Conservation (phyloP, 148 eudicot genomes). For the Vaccinium corymbosum region DNA sequence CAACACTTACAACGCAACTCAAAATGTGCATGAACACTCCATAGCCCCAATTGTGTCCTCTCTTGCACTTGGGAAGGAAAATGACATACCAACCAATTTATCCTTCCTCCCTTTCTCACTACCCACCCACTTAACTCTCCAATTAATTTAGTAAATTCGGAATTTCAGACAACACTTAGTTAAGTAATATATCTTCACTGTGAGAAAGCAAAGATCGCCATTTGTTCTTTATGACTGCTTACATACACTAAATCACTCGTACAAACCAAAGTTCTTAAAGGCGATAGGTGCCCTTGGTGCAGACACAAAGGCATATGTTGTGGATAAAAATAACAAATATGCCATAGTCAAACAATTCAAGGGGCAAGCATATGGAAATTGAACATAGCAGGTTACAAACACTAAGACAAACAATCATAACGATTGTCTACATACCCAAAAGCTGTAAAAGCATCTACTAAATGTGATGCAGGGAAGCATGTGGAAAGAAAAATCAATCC, state of each 20-base stretch:
- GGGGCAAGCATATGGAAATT: background rate
- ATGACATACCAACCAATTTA: background rate
- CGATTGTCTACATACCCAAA: background rate
- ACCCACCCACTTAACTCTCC: background rate
- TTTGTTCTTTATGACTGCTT: background rate
- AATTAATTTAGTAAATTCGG: background rate
- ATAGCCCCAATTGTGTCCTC: background rate
- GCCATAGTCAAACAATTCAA: background rate
- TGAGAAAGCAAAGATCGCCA: background rate
- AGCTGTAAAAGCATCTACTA: background rate
- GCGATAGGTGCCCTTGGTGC: background rate
- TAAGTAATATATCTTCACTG: background rate
- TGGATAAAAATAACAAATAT: background rate
- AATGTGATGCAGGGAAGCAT: background rate
- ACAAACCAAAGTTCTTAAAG: background rate
- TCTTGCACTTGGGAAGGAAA: background rate
- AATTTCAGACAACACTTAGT: background rate
- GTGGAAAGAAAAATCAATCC: background rate
- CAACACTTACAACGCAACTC: background rate
- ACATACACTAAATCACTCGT: background rate
- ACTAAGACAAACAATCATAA: background rate
- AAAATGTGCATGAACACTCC: background rate
- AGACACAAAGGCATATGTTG: background rate
- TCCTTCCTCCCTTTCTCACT: background rate
- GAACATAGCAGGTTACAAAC: background rate